Evolutionary conservation across 2,329 filamentous ascomycete species (phyloP).

Genomic region (Fusarium anguioides): DNA sequence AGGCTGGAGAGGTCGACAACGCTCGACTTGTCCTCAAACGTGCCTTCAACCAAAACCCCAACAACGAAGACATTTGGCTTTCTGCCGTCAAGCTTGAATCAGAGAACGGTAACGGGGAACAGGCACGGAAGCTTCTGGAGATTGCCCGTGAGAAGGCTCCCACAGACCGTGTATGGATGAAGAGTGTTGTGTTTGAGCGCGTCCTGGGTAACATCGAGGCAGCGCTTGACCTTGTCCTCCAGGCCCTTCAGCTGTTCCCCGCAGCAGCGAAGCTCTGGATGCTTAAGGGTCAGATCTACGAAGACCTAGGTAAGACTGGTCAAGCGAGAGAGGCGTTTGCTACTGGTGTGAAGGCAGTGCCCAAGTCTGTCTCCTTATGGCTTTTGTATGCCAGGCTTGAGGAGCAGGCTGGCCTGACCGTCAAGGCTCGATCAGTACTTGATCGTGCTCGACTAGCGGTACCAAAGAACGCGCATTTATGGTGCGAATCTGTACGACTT

Average conservation of each 20-base stretch:
- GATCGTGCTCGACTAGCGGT: constrained; percentile 90
- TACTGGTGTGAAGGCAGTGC: constrained; percentile 87
- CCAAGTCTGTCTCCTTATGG: constrained; percentile 88
- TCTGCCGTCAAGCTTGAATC: constrained; percentile 96
- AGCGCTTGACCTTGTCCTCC: constrained; percentile 86
- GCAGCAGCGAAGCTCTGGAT: constrained; percentile 92
- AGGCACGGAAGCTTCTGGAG: constrained; percentile 83
- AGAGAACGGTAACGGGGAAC: constrained; percentile 83
- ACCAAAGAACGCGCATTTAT: constrained; percentile 84
- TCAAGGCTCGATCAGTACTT: constrained; percentile 93
- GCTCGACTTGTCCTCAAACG: constrained; percentile 86
- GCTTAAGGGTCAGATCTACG: constrained; percentile 98
- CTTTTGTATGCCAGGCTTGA: constrained; percentile 89
- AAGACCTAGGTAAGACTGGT: constrained; percentile 79
- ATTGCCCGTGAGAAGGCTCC: constrained; percentile 89
- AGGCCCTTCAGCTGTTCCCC: constrained; percentile 88
- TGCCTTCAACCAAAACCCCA: constrained; percentile 94
- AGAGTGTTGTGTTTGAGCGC: constrained; percentile 92
- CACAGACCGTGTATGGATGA: constrained; percentile 97
- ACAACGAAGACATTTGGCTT: constrained; percentile 98
- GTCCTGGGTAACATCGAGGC: constrained; percentile 82
- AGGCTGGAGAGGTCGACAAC: constrained; percentile 86
- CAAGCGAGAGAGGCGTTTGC: constrained; percentile 92
- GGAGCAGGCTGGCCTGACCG: constrained; percentile 82
- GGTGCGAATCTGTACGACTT: constrained; percentile 93